phyloP scores from a whole-genome alignment of 345 rosid species.

The Crucihimalaya himalaica region DNA sequence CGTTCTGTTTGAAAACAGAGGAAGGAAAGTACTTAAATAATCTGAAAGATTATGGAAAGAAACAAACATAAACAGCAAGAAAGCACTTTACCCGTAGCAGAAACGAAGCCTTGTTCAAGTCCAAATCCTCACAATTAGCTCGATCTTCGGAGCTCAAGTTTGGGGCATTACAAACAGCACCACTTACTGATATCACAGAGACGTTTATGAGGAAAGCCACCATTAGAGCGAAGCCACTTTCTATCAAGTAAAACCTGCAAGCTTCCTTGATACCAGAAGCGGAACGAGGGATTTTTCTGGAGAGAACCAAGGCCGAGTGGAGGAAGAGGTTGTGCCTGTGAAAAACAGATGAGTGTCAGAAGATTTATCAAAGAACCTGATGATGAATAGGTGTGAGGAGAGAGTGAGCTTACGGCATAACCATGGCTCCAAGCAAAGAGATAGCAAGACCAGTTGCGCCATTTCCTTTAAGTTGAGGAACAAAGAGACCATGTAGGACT shows the following conservation, averaged over 20 bases:
- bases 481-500: slow-evolving; percentile 83
- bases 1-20: slow-evolving; percentile 65
- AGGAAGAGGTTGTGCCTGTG: slow-evolving; percentile 90
- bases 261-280: slow-evolving; percentile 86
- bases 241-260: slow-evolving; percentile 83
- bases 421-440: slow-evolving; percentile 97
- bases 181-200: slow-evolving; percentile 88
- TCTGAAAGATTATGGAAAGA: neutral
- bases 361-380: neutral
- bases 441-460: slow-evolving; percentile 97
- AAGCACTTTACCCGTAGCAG: slow-evolving; percentile 60
- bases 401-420: slow-evolving; percentile 81
- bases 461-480: slow-evolving; percentile 89
- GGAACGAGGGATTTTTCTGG: slow-evolving; percentile 89
- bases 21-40: neutral
- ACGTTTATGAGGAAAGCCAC: slow-evolving; percentile 90
- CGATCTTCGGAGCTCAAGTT: slow-evolving; percentile 61
- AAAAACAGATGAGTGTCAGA: neutral
- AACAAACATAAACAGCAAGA: neutral
- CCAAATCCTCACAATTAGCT: slow-evolving; percentile 71
- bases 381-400: slow-evolving; percentile 4
- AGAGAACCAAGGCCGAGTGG: slow-evolving; percentile 94
- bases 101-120: slow-evolving; percentile 89
- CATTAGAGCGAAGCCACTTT: slow-evolving; percentile 79
- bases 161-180: slow-evolving; percentile 76